Evolutionary conservation across 768 basidiomycete genomes (phyloP).

Genomic region (Boletus bicolor): DNA sequence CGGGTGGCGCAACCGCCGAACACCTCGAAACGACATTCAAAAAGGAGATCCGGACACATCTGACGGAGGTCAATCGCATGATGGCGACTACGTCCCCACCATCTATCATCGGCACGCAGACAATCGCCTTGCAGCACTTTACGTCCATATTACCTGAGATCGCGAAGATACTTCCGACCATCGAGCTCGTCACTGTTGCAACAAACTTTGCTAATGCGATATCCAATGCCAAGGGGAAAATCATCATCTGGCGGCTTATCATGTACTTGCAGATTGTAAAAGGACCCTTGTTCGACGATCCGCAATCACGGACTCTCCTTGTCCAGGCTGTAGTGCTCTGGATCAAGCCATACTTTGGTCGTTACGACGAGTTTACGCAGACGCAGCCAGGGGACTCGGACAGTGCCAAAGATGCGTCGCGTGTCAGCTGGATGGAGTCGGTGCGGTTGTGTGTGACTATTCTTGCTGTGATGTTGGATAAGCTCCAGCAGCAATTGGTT

Average conservation of each 20-base stretch:
- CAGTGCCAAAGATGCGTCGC: conserved; percentile 62
- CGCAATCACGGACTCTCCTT: conserved; percentile 71
- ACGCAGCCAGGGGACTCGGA: conserved; percentile 66
- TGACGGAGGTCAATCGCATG: conserved; percentile 81
- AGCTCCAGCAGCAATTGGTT: conserved; percentile 76
- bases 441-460: conserved; percentile 89
- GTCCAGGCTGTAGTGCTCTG: conserved; percentile 88
- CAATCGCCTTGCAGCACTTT: conserved; percentile 90
- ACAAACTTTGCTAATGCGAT: conserved; percentile 87
- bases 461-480: conserved; percentile 85
- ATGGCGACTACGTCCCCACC: conserved; percentile 78
- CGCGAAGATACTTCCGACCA: conserved; percentile 70
- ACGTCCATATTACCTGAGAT: conserved; percentile 88
- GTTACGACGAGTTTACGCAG: conserved; percentile 78
- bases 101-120: conserved; percentile 95
- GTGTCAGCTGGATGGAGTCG: conserved; percentile 85
- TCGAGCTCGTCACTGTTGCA: conserved; percentile 83
- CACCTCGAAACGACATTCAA: conserved; percentile 85
- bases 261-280: conserved; percentile 92
- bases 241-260: conserved; percentile 89
- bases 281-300: conserved; percentile 81
- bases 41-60: conserved; percentile 72
- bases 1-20: conserved; percentile 77
- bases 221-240: conserved; percentile 74
- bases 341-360: conserved; percentile 94